Conservation (phyloP, 768 basidiomycete genomes). For the Boletellus sp. region DNA sequence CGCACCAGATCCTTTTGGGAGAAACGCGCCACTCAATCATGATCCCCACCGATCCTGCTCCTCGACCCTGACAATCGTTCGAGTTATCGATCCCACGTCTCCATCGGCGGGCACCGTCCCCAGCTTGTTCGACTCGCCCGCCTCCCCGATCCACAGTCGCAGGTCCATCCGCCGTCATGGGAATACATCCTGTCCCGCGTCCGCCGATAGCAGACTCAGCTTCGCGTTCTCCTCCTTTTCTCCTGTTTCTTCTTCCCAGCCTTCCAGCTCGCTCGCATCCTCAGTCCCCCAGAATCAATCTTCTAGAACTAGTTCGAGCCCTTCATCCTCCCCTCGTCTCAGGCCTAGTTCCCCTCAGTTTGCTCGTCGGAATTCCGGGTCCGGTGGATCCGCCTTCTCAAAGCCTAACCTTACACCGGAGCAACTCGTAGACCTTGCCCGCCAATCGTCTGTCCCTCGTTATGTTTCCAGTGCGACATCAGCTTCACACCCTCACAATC, state of each 20-base stretch:
- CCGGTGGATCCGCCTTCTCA: conserved; percentile 33
- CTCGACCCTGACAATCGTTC: conserved; percentile 72
- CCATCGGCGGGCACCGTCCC: conserved; percentile 15
- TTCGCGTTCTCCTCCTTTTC: conserved; percentile 70
- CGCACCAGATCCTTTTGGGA: conserved; percentile 66
- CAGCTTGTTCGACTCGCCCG: conserved; percentile 25
- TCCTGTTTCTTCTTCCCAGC: conserved; percentile 18
- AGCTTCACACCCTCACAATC: not conserved
- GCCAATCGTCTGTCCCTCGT: conserved; percentile 49
- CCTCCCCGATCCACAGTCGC: conserved; percentile 26
- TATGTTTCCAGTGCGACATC: conserved; percentile 10
- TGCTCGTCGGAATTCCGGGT: conserved; percentile 27
- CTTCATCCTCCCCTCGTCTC: conserved; percentile 42
- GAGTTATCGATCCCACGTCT: conserved; percentile 43
- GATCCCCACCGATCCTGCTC: conserved; percentile 54
- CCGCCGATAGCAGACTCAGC: conserved; percentile 41
- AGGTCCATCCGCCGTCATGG: conserved; percentile 33
- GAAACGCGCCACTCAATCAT: conserved; percentile 49
- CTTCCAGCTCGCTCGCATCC: conserved; percentile 18
- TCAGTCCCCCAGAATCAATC: conserved; percentile 30
- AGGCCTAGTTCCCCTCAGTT: conserved; percentile 47
- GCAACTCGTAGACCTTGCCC: conserved; percentile 71
- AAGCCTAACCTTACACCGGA: conserved; percentile 64
- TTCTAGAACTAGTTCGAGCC: conserved; percentile 30
- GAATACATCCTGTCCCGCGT: conserved; percentile 25